Base-by-base conservation (phyloP, 2,329 filamentous ascomycete species). In the Fonsecaea pugnacius region DNA sequence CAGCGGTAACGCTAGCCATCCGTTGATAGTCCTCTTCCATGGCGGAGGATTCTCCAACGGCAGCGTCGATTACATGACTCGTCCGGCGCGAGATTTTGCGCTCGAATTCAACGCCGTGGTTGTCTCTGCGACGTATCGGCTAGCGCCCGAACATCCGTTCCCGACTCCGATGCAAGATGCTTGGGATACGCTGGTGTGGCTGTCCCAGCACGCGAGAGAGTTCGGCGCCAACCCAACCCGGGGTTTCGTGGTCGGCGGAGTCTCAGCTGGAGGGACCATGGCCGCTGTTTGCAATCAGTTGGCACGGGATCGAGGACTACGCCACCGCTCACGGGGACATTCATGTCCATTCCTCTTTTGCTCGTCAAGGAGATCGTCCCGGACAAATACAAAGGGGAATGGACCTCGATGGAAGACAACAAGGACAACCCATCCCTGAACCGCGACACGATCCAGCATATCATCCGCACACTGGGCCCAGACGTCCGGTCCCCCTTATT, bases 171-270 rank as follows among this genome's bases (percentile, higher is more conserved):
- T 72, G 6, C 69, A 74, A 55, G 73, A 75, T 43, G 48, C 67
- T 21, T 70, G 68, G 38, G 71, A 72, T 8, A 70, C 70, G 1
- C 43, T 75, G 30, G 36, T 53, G 30, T 56, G 52, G 60, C 30
- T 62, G 27, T 27, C 53, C 16, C 52, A 51, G 32, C 32, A 57
- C 46, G 54, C 60, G 2, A 9, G 16, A 0, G 32, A 9, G 53
- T 69, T 83, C 3, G 75, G 73, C 4, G 77, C 77, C 7, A 75
- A 82, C 58, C 75, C 78, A 0, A 69, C 71, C 4, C 74, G 73
- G 10, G 82, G 80, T 0, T 83, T 84, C 66, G 61, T 84, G 14
- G 59, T 83, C 6, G 80, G 80, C 16, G 82, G 82, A 1, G 75
- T 76, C 2, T 82, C 78, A 16, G 79, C 82, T 0, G 81, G 81